Conservation (phyloP, 2,329 filamentous ascomycete species). For the Leptographium wingfieldii region DNA sequence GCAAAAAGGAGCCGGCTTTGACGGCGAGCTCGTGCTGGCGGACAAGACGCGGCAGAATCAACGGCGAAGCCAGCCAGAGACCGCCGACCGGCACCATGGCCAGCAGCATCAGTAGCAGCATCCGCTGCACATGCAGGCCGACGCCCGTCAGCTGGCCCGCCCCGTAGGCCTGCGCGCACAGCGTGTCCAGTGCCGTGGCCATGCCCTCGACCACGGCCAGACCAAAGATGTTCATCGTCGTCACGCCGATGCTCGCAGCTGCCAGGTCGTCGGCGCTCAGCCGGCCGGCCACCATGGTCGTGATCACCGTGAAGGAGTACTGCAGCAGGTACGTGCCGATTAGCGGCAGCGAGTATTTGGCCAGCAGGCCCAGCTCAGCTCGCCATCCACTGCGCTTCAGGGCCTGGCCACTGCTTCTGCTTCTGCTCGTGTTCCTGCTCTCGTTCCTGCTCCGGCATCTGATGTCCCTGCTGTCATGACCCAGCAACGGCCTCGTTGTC, state of each 20-base stretch:
- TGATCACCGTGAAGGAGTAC: slow-evolving; percentile 49
- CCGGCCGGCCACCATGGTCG: slow-evolving; percentile 48
- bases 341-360: slow-evolving; percentile 40
- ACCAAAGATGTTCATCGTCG: slow-evolving; percentile 49
- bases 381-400: slow-evolving; percentile 33
- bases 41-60: slow-evolving; percentile 33
- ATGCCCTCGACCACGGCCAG: slow-evolving; percentile 53
- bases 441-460: not conserved
- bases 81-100: slow-evolving; percentile 55
- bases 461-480: not conserved
- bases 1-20: slow-evolving; percentile 58
- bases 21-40: slow-evolving; percentile 44
- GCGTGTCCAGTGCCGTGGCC: slow-evolving; percentile 57
- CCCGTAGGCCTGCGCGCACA: slow-evolving; percentile 64
- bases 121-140: slow-evolving; percentile 58
- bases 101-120: slow-evolving; percentile 56
- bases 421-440: not conserved
- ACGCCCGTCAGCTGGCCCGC: slow-evolving; percentile 57
- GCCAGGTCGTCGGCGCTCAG: slow-evolving; percentile 45
- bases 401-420: slow-evolving; percentile 21
- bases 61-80: slow-evolving; percentile 50
- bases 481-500: not conserved
- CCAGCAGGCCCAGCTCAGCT: slow-evolving; percentile 52
- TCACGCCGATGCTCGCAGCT: slow-evolving; percentile 37
- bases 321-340: slow-evolving; percentile 48